These are phyloP conservation scores for Colletotrichum aenigma DNA, from an alignment of 2,329 filamentous ascomycete species.

Conservation along the genomic window DNA sequence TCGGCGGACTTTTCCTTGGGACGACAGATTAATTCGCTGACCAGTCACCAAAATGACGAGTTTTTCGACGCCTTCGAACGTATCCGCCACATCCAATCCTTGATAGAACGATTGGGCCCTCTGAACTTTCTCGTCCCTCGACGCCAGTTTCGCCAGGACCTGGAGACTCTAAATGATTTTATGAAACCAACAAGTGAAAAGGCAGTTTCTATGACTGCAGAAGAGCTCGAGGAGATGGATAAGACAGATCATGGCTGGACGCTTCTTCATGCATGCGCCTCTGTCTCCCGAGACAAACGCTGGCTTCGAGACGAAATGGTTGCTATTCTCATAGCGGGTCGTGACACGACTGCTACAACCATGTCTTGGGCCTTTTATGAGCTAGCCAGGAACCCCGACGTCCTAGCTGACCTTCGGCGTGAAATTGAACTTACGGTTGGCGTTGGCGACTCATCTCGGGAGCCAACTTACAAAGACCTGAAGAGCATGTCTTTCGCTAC, in stretches of 20 bases:
- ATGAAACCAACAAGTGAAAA: constrained; percentile 72
- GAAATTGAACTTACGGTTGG: constrained; percentile 55
- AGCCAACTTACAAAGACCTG: constrained; percentile 28
- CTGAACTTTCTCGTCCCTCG: constrained; percentile 63
- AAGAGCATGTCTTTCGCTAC: constrained; percentile 76
- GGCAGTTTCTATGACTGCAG: constrained; percentile 48
- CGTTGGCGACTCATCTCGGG: neutral
- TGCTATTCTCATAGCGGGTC: constrained; percentile 65
- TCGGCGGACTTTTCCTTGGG: constrained; percentile 73
- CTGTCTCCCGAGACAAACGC: constrained; percentile 65
- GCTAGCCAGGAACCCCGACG: constrained; percentile 40
- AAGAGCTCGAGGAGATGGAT: constrained; percentile 72
- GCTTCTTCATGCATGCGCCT: constrained; percentile 76
- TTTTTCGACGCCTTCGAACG: constrained; percentile 68
- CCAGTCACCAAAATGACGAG: constrained; percentile 56
- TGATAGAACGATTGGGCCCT: constrained; percentile 45
- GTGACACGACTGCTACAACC: constrained; percentile 58
- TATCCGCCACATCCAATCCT: constrained; percentile 66
- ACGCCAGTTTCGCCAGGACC: constrained; percentile 59
- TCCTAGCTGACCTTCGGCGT: constrained; percentile 45
- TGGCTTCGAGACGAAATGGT: constrained; percentile 79
- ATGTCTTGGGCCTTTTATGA: constrained; percentile 51
- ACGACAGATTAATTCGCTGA: constrained; percentile 50
- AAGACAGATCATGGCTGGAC: constrained; percentile 58
- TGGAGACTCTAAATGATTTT: constrained; percentile 70